Evolutionary conservation across 371 early-diverging fungal species (phyloP).

Genomic region (Modicella reniformis): DNA sequence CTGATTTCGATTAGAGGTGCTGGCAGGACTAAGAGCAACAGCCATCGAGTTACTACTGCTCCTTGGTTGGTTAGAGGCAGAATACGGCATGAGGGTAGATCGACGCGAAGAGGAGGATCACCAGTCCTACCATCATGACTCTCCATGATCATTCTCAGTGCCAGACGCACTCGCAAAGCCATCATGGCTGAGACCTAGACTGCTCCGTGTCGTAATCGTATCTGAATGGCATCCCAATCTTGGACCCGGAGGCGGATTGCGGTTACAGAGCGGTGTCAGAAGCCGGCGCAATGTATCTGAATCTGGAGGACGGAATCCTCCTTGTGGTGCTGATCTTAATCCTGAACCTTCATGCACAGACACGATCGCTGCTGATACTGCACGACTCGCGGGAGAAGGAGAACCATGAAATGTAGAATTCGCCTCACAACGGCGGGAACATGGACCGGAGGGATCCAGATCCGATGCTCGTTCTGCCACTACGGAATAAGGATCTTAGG

Average conservation of each 20-base stretch:
- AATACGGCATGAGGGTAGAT: no score
- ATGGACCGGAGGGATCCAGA: conserved; percentile 5
- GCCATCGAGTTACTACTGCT: not conserved
- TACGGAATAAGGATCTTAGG: not conserved
- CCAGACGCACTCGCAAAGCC: conserved; percentile 27
- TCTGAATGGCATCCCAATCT: conserved; percentile 46
- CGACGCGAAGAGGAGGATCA: no score
- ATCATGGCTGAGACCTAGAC: conserved; percentile 47
- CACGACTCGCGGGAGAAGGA: conserved; percentile 28
- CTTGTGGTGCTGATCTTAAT: not conserved
- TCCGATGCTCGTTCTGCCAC: conserved; percentile 30
- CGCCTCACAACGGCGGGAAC: conserved; percentile 12
- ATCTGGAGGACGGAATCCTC: not conserved
- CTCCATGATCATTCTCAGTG: conserved; percentile 22
- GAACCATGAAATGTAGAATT: conserved; percentile 7
- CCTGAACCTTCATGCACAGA: conserved; percentile 4
- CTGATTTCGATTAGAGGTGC: no score
- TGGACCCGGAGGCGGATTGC: conserved; percentile 44
- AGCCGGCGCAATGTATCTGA: conserved; percentile 16
- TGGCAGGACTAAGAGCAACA: no score
- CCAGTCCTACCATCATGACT: not conserved
- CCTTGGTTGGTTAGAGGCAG: not conserved
- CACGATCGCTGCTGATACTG: conserved; percentile 27
- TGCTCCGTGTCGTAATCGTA: conserved; percentile 49
- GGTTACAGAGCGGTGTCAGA: conserved; percentile 24